Evolutionary conservation across 2,329 filamentous ascomycete species (phyloP).

Genomic region (Hypoxylon sp.): DNA sequence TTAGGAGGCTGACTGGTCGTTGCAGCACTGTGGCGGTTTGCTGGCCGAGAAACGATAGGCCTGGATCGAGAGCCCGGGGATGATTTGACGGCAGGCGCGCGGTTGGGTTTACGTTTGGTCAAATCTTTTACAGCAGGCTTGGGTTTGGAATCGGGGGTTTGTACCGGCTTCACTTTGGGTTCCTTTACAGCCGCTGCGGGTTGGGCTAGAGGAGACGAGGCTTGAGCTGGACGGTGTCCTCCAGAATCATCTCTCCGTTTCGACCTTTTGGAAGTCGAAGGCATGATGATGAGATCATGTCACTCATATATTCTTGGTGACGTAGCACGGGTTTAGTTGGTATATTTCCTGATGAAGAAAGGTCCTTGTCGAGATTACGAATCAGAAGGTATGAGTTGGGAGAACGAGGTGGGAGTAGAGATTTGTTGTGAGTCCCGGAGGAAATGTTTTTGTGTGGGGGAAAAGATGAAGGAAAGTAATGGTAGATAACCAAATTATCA

Average conservation of each 20-base stretch:
- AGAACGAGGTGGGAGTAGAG: neutral
- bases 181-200: neutral
- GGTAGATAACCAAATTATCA: neutral
- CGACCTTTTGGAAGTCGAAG: slow-evolving; percentile 3
- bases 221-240: neutral
- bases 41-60: slow-evolving; percentile 1
- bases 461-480: neutral
- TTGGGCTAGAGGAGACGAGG: neutral
- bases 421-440: neutral
- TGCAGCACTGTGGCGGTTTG: neutral
- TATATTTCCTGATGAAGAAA: neutral
- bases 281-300: slow-evolving; percentile 25
- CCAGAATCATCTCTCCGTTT: neutral
- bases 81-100: slow-evolving; percentile 20
- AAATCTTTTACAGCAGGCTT: slow-evolving; percentile 29
- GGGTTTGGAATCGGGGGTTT: slow-evolving; percentile 1
- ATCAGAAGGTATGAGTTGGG: neutral
- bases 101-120: slow-evolving; percentile 6
- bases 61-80: slow-evolving; percentile 7
- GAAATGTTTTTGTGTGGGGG: neutral
- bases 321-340: neutral
- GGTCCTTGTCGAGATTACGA: neutral
- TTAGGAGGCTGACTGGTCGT: neutral
- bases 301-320: neutral
- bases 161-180: neutral